These are phyloP conservation scores for Solanum ossicruentum DNA, from an alignment of 257 asterid genomes.

Conservation along the genomic window DNA sequence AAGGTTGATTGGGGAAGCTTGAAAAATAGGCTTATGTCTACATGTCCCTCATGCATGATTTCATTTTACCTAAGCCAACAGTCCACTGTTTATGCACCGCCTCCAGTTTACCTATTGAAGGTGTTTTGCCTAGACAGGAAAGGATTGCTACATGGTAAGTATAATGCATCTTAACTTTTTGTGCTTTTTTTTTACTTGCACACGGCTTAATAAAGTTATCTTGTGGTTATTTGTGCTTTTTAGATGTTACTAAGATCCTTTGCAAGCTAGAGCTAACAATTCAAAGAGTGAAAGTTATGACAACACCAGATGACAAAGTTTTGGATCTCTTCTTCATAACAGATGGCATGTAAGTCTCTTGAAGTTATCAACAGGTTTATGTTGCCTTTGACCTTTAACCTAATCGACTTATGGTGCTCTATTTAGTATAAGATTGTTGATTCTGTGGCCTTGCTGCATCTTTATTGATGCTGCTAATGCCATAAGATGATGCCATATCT, in stretches of 20 bases:
- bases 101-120: conserved; percentile 25
- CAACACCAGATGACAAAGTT: conserved; percentile 45
- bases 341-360: conserved; percentile 24
- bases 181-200: not conserved
- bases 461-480: not conserved
- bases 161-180: not conserved
- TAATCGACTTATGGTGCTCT: not conserved
- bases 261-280: conserved; percentile 33
- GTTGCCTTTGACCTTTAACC: not conserved
- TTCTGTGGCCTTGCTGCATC: not conserved
- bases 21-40: conserved; percentile 26
- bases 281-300: conserved; percentile 42
- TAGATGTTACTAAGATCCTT: conserved; percentile 40
- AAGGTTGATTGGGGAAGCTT: conserved; percentile 35
- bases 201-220: not conserved
- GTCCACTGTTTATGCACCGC: conserved; percentile 12
- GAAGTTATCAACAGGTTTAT: not conserved
- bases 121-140: conserved; percentile 30
- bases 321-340: conserved; percentile 45
- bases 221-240: not conserved
- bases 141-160: conserved; percentile 40
- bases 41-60: conserved; percentile 31
- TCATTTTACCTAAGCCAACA: conserved; percentile 19
- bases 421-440: not conserved
- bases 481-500: not conserved